Base-by-base conservation (phyloP, 306 rosid species). In the Biancaea sappan region DNA sequence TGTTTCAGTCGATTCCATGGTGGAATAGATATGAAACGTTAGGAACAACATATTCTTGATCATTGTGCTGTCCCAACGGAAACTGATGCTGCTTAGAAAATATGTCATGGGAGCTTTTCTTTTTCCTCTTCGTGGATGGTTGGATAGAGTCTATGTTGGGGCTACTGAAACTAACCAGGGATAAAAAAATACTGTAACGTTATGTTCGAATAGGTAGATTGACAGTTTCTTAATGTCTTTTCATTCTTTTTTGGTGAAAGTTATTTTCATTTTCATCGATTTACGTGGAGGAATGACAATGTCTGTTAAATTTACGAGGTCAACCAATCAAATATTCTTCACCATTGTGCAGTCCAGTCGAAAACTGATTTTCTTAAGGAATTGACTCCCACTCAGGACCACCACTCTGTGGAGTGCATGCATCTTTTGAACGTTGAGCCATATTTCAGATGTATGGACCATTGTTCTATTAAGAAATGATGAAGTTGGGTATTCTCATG, bases 1-100 rank as follows among this genome's bases (percentile, higher is more conserved):
- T 72, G 74, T 61, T 73, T 76, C 88, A 6, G 73, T n/a, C 21
- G 91, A 89, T 61, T 79, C 74, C 62, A 91, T 89, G 97, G 44
- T 87, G 65, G 91, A 87, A 59, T 91, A 72, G 72, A 21, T 40
- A 22, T 47, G 79, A 38, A 24, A 43, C 11, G 38, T 16, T 50
- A 53, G 68, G 68, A 9, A 37, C 15, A 11, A 5, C 32, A 34
- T 25, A 3, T 28, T n/a, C n/a, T n/a, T 41, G 18, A 40, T 65
- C 31, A 19, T 63, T 64, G 21, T 28, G 57, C 35, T 64, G 63
- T 38, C 37, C 5, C 9, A 19, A 28, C 22, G 41, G 26, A 15
- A 11, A 37, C 28, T 26, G 48, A 51, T 16, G 53, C 43, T 65
- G 57, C 24, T 7, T 24, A 18, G 56, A 26, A 26, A 26, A 19